phyloP scores from a whole-genome alignment of 192 early-diverging fungal species.

The Ambispora gerdemannii region DNA sequence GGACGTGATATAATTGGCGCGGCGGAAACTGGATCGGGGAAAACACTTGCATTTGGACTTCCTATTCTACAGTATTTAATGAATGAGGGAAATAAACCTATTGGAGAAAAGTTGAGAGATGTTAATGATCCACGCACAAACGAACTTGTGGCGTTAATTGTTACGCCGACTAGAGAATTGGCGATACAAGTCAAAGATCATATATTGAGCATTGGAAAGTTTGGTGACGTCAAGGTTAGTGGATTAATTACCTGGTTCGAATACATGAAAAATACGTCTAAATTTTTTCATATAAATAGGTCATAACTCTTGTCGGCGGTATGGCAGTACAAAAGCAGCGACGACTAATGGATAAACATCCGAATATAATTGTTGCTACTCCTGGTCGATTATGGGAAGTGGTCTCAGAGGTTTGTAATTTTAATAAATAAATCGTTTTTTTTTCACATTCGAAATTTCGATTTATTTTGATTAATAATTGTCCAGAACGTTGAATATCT shows the following conservation, averaged over 20 bases:
- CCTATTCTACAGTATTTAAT: slow-evolving; percentile 80
- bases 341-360: slow-evolving; percentile 60
- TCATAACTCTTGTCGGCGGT: slow-evolving; percentile 86
- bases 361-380: slow-evolving; percentile 77
- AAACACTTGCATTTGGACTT: slow-evolving; percentile 94
- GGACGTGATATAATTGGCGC: slow-evolving; percentile 87
- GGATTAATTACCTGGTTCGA: not conserved
- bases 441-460: too few relatives aligned
- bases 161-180: slow-evolving; percentile 93
- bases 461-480: slow-evolving; percentile 14
- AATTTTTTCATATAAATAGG: slow-evolving; percentile 34
- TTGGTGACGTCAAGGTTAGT: slow-evolving; percentile 26
- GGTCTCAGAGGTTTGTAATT: slow-evolving; percentile 34
- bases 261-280: not conserved
- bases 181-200: slow-evolving; percentile 93
- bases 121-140: slow-evolving; percentile 25
- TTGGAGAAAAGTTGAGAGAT: slow-evolving; percentile 31
- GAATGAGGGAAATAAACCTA: slow-evolving; percentile 28
- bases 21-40: slow-evolving; percentile 93
- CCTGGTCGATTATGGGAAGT: slow-evolving; percentile 73
- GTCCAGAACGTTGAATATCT: slow-evolving; percentile 55
- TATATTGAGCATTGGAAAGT: slow-evolving; percentile 53
- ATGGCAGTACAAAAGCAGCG: slow-evolving; percentile 92
- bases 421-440: too few relatives aligned
- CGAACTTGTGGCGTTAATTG: slow-evolving; percentile 63